phyloP scores from a whole-genome alignment of 805 yeast genomes.

The Candida tibetensis region DNA sequence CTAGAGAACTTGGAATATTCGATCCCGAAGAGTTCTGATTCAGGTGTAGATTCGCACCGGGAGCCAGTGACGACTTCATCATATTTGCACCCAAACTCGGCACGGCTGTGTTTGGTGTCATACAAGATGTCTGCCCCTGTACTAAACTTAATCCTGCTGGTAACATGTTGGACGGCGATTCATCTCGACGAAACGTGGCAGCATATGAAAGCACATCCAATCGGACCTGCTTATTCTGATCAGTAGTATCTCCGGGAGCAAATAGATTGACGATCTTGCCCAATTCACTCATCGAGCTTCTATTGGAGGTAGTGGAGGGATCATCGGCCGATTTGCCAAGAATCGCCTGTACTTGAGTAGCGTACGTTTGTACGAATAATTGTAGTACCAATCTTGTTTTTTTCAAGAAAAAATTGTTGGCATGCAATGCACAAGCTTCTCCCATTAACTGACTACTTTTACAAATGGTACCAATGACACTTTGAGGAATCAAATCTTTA shows the following conservation, averaged over 20 bases:
- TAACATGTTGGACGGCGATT: too few relatives aligned
- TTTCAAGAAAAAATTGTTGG: conserved; percentile 47
- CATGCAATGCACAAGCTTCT: conserved; percentile 24
- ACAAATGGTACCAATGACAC: conserved; percentile 37
- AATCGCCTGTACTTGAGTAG: conserved; percentile 47
- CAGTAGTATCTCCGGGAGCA: conserved; percentile 1
- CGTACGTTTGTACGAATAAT: conserved; percentile 60
- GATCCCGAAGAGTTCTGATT: too few relatives aligned
- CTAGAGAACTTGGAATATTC: too few relatives aligned
- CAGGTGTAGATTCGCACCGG: too few relatives aligned
- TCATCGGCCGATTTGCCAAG: neutral
- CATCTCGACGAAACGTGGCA: conserved; percentile 32
- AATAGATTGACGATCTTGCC: conserved; percentile 13
- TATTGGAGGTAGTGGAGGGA: neutral
- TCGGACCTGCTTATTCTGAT: conserved; percentile 21
- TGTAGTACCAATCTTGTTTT: conserved; percentile 57
- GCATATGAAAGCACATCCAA: conserved; percentile 42
- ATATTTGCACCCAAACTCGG: neutral
- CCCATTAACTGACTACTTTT: conserved; percentile 25
- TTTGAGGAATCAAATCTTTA: conserved; percentile 46
- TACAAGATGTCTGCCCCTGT: too few relatives aligned
- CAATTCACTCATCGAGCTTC: conserved; percentile 13
- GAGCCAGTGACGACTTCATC: neutral
- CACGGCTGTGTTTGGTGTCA: too few relatives aligned
- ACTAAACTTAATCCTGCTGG: too few relatives aligned